Evolutionary conservation across 306 rosid species (phyloP).

Genomic region (Trichosanthes truncata): DNA sequence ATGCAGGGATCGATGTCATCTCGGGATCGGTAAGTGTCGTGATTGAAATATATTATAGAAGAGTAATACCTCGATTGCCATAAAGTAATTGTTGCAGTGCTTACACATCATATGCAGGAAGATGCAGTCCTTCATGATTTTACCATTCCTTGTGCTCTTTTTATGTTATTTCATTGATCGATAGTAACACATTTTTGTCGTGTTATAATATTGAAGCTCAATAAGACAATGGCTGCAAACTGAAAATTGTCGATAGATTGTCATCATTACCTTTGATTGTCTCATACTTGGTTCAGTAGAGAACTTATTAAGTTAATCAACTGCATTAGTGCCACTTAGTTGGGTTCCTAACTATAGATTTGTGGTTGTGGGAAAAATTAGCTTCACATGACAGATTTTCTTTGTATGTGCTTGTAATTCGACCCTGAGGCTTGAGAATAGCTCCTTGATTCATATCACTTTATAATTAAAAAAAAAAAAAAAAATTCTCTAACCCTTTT

Average conservation of each 20-base stretch:
- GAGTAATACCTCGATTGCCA: neutral
- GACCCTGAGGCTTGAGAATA: neutral
- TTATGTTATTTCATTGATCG: neutral
- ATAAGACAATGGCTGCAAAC: neutral
- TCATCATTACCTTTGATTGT: neutral
- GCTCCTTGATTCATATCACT: no score
- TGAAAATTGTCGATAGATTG: neutral
- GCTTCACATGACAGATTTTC: no score
- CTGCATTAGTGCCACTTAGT: neutral
- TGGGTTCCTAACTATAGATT: no score
- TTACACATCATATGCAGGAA: neutral
- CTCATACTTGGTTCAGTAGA: neutral
- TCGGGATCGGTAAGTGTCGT: constrained; percentile 69
- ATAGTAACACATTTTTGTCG: neutral
- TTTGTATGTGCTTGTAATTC: neutral
- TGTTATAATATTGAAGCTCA: neutral
- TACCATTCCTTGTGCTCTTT: neutral
- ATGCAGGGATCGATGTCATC: constrained; percentile 85
- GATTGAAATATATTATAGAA: neutral
- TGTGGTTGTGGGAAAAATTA: no score
- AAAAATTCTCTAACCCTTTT: neutral
- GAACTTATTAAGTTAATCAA: neutral
- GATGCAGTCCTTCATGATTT: neutral
- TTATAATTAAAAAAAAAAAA: no score
- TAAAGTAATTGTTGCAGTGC: neutral